Percentiles rank a stretch among this genome's conserved stretches.
Evolutionary conservation across 345 rosid genomes (phyloP).

Genomic region (Melaleuca quinquenervia): DNA sequence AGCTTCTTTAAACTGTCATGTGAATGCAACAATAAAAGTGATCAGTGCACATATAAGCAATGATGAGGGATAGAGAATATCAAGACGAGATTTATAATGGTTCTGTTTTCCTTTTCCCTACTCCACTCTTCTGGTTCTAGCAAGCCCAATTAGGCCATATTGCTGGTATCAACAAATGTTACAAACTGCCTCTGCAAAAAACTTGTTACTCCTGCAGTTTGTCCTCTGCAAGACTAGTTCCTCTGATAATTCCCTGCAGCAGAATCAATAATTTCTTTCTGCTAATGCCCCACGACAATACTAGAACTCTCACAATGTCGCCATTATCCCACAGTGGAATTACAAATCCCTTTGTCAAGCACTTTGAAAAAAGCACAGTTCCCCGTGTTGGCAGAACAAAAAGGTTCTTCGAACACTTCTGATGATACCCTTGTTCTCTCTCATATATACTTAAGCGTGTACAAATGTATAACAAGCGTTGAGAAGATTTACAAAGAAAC

Average conservation of each 20-base stretch:
- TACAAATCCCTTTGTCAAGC: background rate
- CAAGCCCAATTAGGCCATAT: background rate
- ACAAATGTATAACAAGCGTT: background rate
- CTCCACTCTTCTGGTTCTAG: background rate
- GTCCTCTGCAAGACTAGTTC: background rate
- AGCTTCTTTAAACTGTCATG: background rate
- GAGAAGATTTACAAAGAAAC: background rate
- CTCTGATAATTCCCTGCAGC: background rate
- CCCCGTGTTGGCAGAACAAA: background rate
- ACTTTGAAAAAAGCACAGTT: background rate
- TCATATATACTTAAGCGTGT: too few species aligned
- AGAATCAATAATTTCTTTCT: background rate
- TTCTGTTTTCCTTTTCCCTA: background rate
- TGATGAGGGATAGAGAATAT: background rate
- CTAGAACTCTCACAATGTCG: background rate
- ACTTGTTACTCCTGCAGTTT: background rate
- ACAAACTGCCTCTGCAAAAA: background rate
- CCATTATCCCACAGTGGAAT: background rate
- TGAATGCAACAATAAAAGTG: background rate
- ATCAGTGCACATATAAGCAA: background rate
- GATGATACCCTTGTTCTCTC: background rate
- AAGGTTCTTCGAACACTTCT: background rate
- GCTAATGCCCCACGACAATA: background rate
- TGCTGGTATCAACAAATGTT: background rate
- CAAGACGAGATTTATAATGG: background rate